phyloP scores from a whole-genome alignment of 129 eudicot species.

The Helichrysum umbraculigerum region DNA sequence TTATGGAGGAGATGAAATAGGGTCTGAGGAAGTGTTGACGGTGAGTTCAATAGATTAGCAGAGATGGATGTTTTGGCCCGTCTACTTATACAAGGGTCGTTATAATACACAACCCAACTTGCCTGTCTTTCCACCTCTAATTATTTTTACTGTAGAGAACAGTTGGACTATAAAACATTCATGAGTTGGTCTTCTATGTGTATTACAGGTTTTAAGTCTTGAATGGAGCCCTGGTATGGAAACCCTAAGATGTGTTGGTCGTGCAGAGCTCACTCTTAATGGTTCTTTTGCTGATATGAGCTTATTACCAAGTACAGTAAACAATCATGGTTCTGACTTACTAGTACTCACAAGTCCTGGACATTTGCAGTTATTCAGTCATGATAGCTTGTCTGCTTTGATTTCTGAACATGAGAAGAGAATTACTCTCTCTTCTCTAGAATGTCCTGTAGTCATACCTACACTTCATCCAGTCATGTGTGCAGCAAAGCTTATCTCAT shows the following conservation, averaged over 20 bases:
- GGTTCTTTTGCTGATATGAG: slow-evolving; percentile 84
- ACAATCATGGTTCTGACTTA: slow-evolving; percentile 46
- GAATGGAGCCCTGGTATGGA: slow-evolving; percentile 83
- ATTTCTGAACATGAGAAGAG: slow-evolving; percentile 41
- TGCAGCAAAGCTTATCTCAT: slow-evolving; percentile 47
- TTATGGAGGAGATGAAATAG: slow-evolving; percentile 89
- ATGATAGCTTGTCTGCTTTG: slow-evolving; percentile 48
- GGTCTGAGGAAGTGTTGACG: slow-evolving; percentile 81
- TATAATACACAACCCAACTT: neutral
- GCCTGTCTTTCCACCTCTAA: neutral
- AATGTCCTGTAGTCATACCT: slow-evolving; percentile 62
- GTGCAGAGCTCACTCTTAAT: slow-evolving; percentile 61
- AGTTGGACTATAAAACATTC: slow-evolving; percentile 9
- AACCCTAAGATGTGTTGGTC: slow-evolving; percentile 59
- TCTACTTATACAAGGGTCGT: slow-evolving; percentile 8
- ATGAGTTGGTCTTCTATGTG: slow-evolving; percentile 18
- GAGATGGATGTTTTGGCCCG: neutral
- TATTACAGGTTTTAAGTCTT: slow-evolving; percentile 69
- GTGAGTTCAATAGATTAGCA: slow-evolving; percentile 39
- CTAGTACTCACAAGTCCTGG: slow-evolving; percentile 76
- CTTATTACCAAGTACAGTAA: slow-evolving; percentile 46
- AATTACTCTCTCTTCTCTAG: slow-evolving; percentile 49
- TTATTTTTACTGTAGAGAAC: neutral
- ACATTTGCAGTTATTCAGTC: slow-evolving; percentile 47
- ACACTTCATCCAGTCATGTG: slow-evolving; percentile 63